A percentile compares a stretch with the other conserved stretches of the same genome.
Evolutionary conservation across 345 rosid genomes (phyloP).

Genomic region (Acer saccharum): DNA sequence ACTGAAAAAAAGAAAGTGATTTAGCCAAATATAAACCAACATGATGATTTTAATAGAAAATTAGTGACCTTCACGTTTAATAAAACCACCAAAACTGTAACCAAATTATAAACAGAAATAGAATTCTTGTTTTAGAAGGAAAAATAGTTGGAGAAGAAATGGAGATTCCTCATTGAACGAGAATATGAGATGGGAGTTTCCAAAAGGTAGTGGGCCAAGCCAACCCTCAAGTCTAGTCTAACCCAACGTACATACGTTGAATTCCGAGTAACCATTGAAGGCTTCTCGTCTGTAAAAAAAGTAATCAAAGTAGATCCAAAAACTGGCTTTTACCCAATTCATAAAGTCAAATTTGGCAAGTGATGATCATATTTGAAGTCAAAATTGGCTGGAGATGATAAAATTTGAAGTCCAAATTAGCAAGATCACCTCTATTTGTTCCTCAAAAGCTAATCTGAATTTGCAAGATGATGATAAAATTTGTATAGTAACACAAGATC

Average conservation of each 20-base stretch:
- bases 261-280: not conserved
- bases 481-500: not conserved
- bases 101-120: not conserved
- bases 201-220: not conserved
- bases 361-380: not conserved
- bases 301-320: not conserved
- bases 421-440: not conserved
- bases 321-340: too few species aligned
- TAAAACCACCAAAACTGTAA: not conserved
- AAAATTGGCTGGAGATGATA: not conserved
- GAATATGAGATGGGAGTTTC: too few species aligned
- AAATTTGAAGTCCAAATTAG: not conserved
- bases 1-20: not conserved
- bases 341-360: too few species aligned
- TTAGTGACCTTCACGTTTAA: not conserved
- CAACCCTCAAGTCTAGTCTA: not conserved
- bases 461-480: not conserved
- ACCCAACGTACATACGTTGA: not conserved
- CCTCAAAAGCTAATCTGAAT: not conserved
- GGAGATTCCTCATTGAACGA: conserved; percentile 1
- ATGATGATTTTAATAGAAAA: not conserved
- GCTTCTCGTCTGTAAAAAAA: not conserved
- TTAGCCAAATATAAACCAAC: not conserved
- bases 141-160: not conserved
- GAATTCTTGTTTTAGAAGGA: not conserved